A percentile compares a stretch with the other conserved stretches of the same genome.
These are phyloP conservation scores for Extremus antarcticus DNA, from an alignment of 495 filamentous ascomycete species.

Conservation along the genomic window DNA sequence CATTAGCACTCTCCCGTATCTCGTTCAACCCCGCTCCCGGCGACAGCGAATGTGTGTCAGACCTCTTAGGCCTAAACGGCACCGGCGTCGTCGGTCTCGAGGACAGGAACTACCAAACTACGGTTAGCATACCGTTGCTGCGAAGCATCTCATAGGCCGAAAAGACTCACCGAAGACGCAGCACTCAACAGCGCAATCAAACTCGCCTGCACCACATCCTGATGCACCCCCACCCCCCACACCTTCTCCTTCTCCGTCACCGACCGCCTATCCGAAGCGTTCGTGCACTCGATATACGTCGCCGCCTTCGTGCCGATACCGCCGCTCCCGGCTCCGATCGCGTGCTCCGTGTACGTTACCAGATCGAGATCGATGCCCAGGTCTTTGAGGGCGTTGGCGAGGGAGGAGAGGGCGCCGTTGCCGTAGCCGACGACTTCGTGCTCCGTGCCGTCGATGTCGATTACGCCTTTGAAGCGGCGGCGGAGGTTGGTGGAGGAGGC, in stretches of 20 bases:
- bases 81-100: conserved; percentile 47
- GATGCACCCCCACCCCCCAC: conserved; percentile 94
- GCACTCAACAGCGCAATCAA: conserved; percentile 82
- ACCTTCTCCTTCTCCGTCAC: conserved; percentile 59
- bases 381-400: conserved; percentile 68
- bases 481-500: conserved; percentile 66
- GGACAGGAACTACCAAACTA: conserved; percentile 40
- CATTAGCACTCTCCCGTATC: conserved; percentile 6
- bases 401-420: conserved; percentile 79
- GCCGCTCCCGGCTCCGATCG: conserved; percentile 46
- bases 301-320: conserved; percentile 75
- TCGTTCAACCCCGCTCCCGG: conserved; percentile 5
- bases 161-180: conserved; percentile 67
- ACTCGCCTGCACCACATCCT: conserved; percentile 87
- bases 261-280: conserved; percentile 32
- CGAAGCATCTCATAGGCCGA: not conserved
- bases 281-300: conserved; percentile 82
- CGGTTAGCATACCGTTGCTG: not conserved
- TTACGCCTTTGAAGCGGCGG: conserved; percentile 76
- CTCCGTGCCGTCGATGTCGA: conserved; percentile 73
- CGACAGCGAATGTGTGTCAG: conserved; percentile 23
- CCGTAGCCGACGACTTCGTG: conserved; percentile 69
- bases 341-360: conserved; percentile 91
- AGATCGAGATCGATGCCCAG: conserved; percentile 90
- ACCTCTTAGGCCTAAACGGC: conserved; percentile 35